Evolutionary conservation across 768 basidiomycete species (phyloP), one percentile per base, ranked within the genome.

Genomic region (Phylloporus sp.): DNA sequence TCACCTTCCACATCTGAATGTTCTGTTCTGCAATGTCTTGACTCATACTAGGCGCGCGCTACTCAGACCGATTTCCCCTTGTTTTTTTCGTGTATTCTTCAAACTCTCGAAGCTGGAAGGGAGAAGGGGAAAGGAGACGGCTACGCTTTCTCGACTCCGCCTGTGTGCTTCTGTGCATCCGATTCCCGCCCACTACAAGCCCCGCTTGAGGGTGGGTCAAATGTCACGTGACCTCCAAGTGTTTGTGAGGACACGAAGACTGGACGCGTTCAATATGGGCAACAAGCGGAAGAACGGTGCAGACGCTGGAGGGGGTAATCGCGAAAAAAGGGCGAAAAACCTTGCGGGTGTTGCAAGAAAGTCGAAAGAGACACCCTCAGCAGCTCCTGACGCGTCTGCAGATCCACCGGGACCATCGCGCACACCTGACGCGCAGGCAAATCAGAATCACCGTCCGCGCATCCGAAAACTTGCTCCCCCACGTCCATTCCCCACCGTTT

Each of bases 1-100:
- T 93, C 71, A 95, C 86, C 74, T 96, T 93, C 94, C 90, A 88
- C 83, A 93, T 89, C 78, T 91, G 89, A 64, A 93, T 94, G 66
- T 93, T 94, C 73, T 92, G 89, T 73, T 94, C 91, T 66, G 90
- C 90, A 54, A 69, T 69, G 67, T 89, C 87, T 72, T 84, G 84
- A 76, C 80, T 85, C 85, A 87, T 88, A 58, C 64, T 83, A 76
- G 69, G 67, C 65, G 44, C 38, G 42, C 13, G n/a, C 49, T 60
- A 49, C 43, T 48, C 34, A 37, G 36, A 45, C 40, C 14, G 14
- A 49, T 27, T 38, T 32, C 46, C 39, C 45, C 48, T 50, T 60
- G 55, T 46, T 49, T 50, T 49, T 46, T 38, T 38, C 34, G 24
- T 34, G 17, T 37, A 48, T 56, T 49, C n/a, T 42, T 28, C n/a